Evolutionary conservation across 164 flowering plant species (phyloP), one percentile per base, ranked within the genome.

Genomic region (Chimonanthus praecox): DNA sequence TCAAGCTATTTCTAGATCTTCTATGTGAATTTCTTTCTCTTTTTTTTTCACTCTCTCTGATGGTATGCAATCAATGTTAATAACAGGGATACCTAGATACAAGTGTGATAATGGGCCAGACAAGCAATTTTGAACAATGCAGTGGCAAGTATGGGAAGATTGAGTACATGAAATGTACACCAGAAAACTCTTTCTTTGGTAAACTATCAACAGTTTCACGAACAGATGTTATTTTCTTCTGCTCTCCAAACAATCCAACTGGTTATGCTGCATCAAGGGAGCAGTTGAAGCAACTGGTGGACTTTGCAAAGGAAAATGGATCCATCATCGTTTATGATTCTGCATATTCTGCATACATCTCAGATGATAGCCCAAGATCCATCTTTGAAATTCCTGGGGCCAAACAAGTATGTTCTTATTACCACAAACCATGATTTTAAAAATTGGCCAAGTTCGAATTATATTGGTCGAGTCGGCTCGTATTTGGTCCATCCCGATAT

Each of bases 221-320:
- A 62, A 86, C 97, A 4, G 88, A 90, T 72, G 74, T 92, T 2
- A 92, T 94, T 62, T 94, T 94, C 84, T 91, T 94, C 74, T 91
- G 97, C 80, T 92, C 97, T 69, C 97, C 99, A 49, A 91, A 91
- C 82, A 94, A 94, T 77, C 99, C 97, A 54, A 92, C 99, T 58
- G 97, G 99, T 33, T 72, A 82, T 72, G 92, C 95, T 16, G 90
- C 95, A 64, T 79, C 95, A 6, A 60, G 88, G 71, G 68, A 85
- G 49, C 99, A 94, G 76, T 69, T 94, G 75, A 72, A 84, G 73
- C 82, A 87, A 47, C 86, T 94, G n/a, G 95, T 92, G 9, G 80
- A 85, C 45, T 91, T 91, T 71, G 94, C 97, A 1, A 86, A 74
- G 74, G 74, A 80, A 20, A 90, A 92, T 78, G 97, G 97, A 11